Evolutionary conservation across 2,329 filamentous ascomycete genomes (phyloP), one percentile per base, ranked within the genome.

Genomic region (Trichoderma breve): DNA sequence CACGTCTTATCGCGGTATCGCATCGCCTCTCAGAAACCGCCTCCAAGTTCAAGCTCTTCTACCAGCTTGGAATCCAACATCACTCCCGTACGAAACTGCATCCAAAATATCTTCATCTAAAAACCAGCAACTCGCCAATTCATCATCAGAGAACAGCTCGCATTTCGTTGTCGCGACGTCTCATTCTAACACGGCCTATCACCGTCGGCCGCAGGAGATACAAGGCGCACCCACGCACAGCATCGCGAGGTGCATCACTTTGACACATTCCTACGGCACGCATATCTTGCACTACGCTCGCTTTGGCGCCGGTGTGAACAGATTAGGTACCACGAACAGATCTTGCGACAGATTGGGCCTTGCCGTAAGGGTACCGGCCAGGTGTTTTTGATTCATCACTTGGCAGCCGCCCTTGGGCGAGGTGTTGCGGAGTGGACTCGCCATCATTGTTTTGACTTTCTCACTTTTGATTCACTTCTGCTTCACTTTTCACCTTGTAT

Each of bases 401-500:
- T 64, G 30, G 21, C 58, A 63, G 60, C 67, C 47, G 47, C 60
- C 67, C 55, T 64, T 70, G 14, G 51, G 47, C 61, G 68, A 71
- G 47, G 15, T 24, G 68, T 63, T 55, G 68, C 26, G 12, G 60
- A 64, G 69, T 73, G 68, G 43, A 60, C 34, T 62, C 14, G 39
- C 53, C 66, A 61, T 53, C 63, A 53, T 24, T 55, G 30, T 55
- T 51, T 71, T 39, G 36, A 43, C 30, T 47, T 24, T 28, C 8
- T 74, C 73, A 74, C 53, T 65, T 73, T 70, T 70, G 70, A 70
- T 70, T 75, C 74, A 75, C 73, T 62, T 74, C 70, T 62, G 58
- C 64, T 39, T 74, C 73, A 75, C 72, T 53, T 68, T 6, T 58
- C 71, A 63, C 68, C 70, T 65, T 71, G 63, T 71, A 51, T 47